A percentile compares a stretch with the other conserved stretches of the same genome.
These are phyloP conservation scores for Aspergillus sp. DNA, from an alignment of 2,329 filamentous ascomycete genomes.

Conservation along the genomic window DNA sequence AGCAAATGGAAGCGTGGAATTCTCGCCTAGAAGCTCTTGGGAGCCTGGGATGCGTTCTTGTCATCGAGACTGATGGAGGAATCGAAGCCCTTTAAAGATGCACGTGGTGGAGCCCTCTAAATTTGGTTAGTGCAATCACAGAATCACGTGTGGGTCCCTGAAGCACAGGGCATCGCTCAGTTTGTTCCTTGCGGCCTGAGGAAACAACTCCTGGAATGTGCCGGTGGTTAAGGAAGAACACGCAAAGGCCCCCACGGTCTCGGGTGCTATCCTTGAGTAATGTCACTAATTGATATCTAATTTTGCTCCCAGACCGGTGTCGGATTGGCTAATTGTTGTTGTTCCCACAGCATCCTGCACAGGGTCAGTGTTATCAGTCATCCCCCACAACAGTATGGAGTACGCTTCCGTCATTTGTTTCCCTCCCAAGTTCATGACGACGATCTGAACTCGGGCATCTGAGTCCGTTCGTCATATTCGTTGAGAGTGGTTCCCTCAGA, in stretches of 20 bases:
- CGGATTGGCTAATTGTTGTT: too few species aligned
- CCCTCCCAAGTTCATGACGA: not conserved
- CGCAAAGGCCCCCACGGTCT: too few species aligned
- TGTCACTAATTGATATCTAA: too few species aligned
- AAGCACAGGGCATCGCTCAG: not conserved
- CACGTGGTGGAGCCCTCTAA: constrained; percentile 1
- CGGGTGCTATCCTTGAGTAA: too few species aligned
- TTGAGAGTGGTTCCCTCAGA: too few species aligned
- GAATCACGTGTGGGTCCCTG: not conserved
- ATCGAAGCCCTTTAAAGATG: constrained; percentile 1
- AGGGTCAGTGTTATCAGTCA: not conserved
- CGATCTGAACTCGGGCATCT: not conserved
- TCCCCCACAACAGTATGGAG: not conserved
- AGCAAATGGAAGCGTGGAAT: constrained; percentile 2
- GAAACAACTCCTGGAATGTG: not conserved
- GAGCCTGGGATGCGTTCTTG: not conserved
- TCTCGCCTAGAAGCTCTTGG: not conserved
- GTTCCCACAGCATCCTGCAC: not conserved
- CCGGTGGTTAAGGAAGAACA: too few species aligned
- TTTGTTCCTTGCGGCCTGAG: not conserved
- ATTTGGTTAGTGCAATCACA: not conserved
- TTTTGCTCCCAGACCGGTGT: too few species aligned
- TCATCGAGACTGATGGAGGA: constrained; percentile 3
- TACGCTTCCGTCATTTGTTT: not conserved
- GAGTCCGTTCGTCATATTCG: not conserved